Evolutionary conservation across 345 rosid genomes (phyloP), one percentile per base, ranked within the genome.

Genomic region (Hibiscus tridactylites): DNA sequence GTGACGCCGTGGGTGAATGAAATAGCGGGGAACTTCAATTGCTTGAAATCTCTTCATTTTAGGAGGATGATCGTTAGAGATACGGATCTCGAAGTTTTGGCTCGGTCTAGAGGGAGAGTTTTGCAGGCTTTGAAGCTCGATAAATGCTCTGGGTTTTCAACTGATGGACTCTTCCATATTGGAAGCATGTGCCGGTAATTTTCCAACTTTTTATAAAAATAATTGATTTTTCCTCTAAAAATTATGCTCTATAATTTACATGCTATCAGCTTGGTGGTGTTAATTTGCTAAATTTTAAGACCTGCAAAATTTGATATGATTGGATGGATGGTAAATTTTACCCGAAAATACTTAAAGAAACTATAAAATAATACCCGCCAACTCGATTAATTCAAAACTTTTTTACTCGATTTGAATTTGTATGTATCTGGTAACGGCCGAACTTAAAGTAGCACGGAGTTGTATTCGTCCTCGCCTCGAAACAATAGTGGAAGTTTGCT

Each of bases 91-190:
- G 88, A 83, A 72, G 39, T 80, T 15, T 75, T 95, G 26, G 91
- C 92, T 4, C 71, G 1, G 17, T 70, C 88, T 0, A 80, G 90
- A 19, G 85, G 86, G n/a, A 81, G 52, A 63, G 81, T 77, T 39
- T 81, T 95, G 44, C 84, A 74, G 56, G 81, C 75, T 31, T 82
- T 92, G 71, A 92, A 88, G 80, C 92, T 95, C 10, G 99, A 95
- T 66, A 90, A 86, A 74, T 95, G 99, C 78, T 89, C 90, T 12
- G 99, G 96, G 0, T 90, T 95, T 72, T 83, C 92, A 16, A 92
- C 97, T 5, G 90, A 90, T 80, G 98, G 97, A 0, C 88, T 95
- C 57, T 74, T 82, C 31, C 91, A 87, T 71, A 73, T 95, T 53
- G 88, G 75, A 52, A 88, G 83, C 46, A 73, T 21, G 10, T 95